Percentiles rank a stretch among this genome's conserved stretches.
Conservation (phyloP, 768 basidiomycete genomes). For the Pleurotus cornucopiae region DNA sequence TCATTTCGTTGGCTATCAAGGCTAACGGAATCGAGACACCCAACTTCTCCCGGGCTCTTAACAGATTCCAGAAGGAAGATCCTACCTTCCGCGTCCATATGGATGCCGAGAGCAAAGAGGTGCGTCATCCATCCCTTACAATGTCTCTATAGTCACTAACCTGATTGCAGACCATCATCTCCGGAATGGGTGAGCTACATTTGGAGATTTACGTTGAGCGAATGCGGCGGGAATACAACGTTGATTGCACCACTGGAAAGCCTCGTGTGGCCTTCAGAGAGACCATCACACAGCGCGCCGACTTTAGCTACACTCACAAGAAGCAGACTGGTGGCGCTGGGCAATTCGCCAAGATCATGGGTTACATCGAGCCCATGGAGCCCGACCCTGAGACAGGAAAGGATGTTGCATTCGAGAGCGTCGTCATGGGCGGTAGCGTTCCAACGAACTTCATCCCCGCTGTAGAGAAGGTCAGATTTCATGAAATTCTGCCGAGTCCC, state of each 20-base stretch:
- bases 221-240: slow-evolving; percentile 96
- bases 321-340: slow-evolving; percentile 98
- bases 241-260: slow-evolving; percentile 89
- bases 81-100: slow-evolving; percentile 98
- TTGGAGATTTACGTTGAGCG: slow-evolving; percentile 99
- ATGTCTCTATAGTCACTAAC: neutral
- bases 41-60: slow-evolving; percentile 94
- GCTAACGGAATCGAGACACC: slow-evolving; percentile 91
- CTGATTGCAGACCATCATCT: slow-evolving; percentile 82
- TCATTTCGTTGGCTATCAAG: slow-evolving; percentile 93
- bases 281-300: slow-evolving; percentile 77
- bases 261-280: slow-evolving; percentile 97
- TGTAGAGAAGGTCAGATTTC: slow-evolving; percentile 71
- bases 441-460: slow-evolving; percentile 92
- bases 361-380: slow-evolving; percentile 88
- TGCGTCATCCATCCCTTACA: slow-evolving; percentile 22
- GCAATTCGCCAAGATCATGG: slow-evolving; percentile 91
- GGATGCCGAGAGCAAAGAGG: slow-evolving; percentile 92
- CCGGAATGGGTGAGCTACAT: slow-evolving; percentile 99
- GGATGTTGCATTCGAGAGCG: slow-evolving; percentile 78
- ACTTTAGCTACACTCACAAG: slow-evolving; percentile 92
- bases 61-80: slow-evolving; percentile 98
- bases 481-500: too few species aligned
- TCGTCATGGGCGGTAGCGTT: slow-evolving; percentile 90
- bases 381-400: slow-evolving; percentile 70